Base-by-base conservation (phyloP, 2,329 filamentous ascomycete species). In the Xylariaceae sp. region DNA sequence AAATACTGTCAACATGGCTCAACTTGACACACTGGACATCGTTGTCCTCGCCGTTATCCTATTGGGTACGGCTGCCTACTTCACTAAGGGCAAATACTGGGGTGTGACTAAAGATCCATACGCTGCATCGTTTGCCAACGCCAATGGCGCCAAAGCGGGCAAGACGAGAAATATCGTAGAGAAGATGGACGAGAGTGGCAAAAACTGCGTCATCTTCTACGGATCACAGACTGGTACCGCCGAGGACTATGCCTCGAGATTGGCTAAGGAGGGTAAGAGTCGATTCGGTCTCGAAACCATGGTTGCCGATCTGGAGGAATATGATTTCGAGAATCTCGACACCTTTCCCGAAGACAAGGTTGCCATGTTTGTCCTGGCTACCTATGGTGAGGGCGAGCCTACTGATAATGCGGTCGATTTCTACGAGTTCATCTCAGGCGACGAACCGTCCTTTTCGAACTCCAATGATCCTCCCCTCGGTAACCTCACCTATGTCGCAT, bases 391-490 rank as follows among this genome's bases (percentile, higher is more conserved):
- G 80, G 94, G 94, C 59, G 95, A 99, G 76, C 94, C 94, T 37
- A 99, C 95, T 26, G 94, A 99, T 70, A 99, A 99, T 70, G 94
- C 95, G 6, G 94, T 97, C 59, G 94, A 99, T 65, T 99, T 99
- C 78, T 97, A 96, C 78, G 94, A 99, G 72, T 97, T 97, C 76
- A 82, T 97, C 68, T 89, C 84, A 43, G 83, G 83, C 61, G 92
- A 97, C 15, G 91, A 94, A 51, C 80, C 88, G 52, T 77, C 83
- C 63, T 97, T 97, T 75, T 89, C 89, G 63, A 84, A 92, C 68
- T 83, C 86, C 65, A 75, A 74, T 39, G 88, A 93, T 18, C 82
- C 87, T 58, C 83, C 93, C 43, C 84, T 99, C 49, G 80, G 77
- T 45, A 92, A 91, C 67, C 83, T 99, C 70, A 93, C 92, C 73